Base-by-base conservation (phyloP, 2,329 filamentous ascomycete genomes). In the Exophiala oligosperma region DNA sequence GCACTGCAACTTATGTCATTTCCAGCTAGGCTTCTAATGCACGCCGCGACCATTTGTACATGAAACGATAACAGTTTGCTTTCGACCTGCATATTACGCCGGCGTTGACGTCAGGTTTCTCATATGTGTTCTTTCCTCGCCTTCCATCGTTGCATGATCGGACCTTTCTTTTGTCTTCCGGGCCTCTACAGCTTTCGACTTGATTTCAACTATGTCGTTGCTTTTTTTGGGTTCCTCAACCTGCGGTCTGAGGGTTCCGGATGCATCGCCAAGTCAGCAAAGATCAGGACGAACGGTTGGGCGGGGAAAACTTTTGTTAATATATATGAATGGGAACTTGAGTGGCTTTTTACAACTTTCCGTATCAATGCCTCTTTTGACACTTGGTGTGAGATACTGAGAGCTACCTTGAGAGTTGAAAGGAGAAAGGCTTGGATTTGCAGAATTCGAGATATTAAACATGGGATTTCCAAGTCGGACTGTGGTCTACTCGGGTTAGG, bases 1-100 rank as follows among this genome's bases (percentile, higher is more conserved):
- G 81, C 60, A 76, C 74, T 29, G 81, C 79, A 54, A 77, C 73
- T 60, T 81, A 78, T 68, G 76, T 80, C 64, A 75, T 78, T 65
- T 75, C 65, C 40, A 44, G 60, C 50, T 67, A 62, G 51, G 21
- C 41, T 35, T 35, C 32, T n/a, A 35, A 38, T 32, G 48, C 43
- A 26, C 28, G 6, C 32, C 32, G 32, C 37, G 38, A 56, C 38
- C 38, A 53, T 24, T 46, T 56, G 52, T 61, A 59, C 40, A 60
- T 60, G 61, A 62, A 49, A 61, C 51, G 63, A 61, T 54, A 35
- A 35, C 49, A 58, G 50, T 40, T 56, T 59, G 56, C 58, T 50
- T 64, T 66, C 56, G 21, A 49, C 40, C 50, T 54, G 57, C 57
- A 54, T 61, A 60, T 54, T 44, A 41, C 29, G 50, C 61, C 58